phyloP scores from a whole-genome alignment of 108 stramenopile species.

The Discostella pseudostelligera region DNA sequence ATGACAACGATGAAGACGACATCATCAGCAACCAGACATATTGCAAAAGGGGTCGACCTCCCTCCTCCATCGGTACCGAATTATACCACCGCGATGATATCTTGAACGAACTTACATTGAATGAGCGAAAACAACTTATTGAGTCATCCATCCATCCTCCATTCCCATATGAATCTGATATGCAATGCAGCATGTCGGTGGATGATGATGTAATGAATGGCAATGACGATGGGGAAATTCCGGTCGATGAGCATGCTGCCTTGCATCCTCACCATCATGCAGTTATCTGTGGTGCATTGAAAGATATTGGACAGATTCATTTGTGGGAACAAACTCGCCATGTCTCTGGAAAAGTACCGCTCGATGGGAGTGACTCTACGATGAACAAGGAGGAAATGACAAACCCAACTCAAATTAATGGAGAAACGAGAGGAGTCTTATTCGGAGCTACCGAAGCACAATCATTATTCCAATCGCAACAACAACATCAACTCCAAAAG shows the following conservation, averaged over 20 bases:
- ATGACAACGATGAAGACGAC: neutral
- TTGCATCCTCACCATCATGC: slow-evolving; percentile 2
- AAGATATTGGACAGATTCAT: slow-evolving; percentile 30
- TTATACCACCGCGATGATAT: slow-evolving; percentile 19
- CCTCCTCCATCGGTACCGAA: slow-evolving; percentile 23
- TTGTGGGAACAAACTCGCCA: slow-evolving; percentile 42
- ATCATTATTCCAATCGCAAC: slow-evolving; percentile 12
- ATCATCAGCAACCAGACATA: neutral
- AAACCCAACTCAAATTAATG: neutral
- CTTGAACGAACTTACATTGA: slow-evolving; percentile 14
- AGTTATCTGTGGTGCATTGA: slow-evolving; percentile 32
- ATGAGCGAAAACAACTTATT: slow-evolving; percentile 26
- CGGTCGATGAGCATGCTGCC: neutral
- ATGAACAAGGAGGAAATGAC: neutral
- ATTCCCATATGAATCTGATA: slow-evolving; percentile 15
- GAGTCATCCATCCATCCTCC: slow-evolving; percentile 28
- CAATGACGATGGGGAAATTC: neutral
- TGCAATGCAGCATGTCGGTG: neutral
- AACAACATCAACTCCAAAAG: slow-evolving; percentile 6
- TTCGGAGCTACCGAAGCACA: slow-evolving; percentile 16
- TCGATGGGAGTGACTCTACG: neutral
- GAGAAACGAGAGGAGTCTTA: slow-evolving; percentile 1
- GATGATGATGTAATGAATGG: neutral
- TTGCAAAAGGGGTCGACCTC: slow-evolving; percentile 15
- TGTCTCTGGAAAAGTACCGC: neutral